Evolutionary conservation across 768 basidiomycete genomes (phyloP), one percentile per base, ranked within the genome.

Genomic region (Suillus fuscotomentosus): DNA sequence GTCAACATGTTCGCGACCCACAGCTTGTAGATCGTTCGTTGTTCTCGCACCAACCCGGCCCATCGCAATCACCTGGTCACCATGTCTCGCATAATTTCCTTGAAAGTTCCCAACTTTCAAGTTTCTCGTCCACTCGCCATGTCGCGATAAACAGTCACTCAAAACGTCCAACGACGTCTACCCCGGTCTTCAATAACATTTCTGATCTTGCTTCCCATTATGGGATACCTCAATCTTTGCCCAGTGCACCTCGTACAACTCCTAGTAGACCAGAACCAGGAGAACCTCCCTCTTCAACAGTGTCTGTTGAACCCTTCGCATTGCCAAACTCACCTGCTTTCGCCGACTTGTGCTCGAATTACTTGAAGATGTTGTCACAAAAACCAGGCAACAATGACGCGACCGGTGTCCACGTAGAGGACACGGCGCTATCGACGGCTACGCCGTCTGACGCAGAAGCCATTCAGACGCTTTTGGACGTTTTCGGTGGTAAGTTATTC

Each of bases 211-310:
- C 89, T 70, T 81, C 86, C 71, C 90, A 91, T 64, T 87, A 91
- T 90, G 90, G 90, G 78, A 86, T 92, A 73, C 90, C 91, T 65
- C 84, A 86, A 69, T 83, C 81, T 67, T 76, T 92, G 56, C 90
- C 91, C 54, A 86, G 85, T 60, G 84, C 86, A 63, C 90, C 90
- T 66, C 83, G 85, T 61, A 85, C 86, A 73, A 81, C 80, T 68
- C 81, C 83, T 64, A 81, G 75, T 71, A 78, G 76, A 75, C 62
- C 74, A 69, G 67, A 70, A 60, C 72, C 78, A 65, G 63, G 71
- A 70, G 73, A 80, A 70, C 48, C 72, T 61, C 70, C 76, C 38
- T 62, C 74, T 43, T 62, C 74, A 61, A 68, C 72, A 56, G 65
- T 61, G 20, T 57, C 61, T 36, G 69, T 67, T 66, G 70, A 54